Base-by-base conservation (phyloP, 805 yeast genomes). In the Candida manassasensis region DNA sequence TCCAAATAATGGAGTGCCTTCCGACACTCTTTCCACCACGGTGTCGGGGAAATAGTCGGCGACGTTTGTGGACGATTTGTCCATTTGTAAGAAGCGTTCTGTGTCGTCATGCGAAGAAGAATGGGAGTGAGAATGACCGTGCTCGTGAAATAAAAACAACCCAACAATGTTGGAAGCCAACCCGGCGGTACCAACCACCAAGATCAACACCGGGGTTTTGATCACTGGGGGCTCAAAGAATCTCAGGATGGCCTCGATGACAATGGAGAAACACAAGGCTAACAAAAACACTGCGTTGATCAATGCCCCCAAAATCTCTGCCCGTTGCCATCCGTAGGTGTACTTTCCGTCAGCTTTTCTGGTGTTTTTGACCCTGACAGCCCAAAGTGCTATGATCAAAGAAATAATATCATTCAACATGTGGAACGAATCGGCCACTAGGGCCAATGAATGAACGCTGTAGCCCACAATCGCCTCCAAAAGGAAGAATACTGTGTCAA, bases 291-390 rank as follows among this genome's bases (percentile, higher is more conserved):
- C 96, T 3, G 96, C 96, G 54, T 90, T 90, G 46, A 90, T 76
- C 40, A 90, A 71, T 6, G 97, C 98, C 38, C 98, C 98, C 41
- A 90, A 69, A 35, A 90, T 89, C 60, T 90, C 98, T 4, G 97
- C 97, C 47, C 98, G 73, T 59, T 90, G 95, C 95, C 97, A 87
- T 12, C 98, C 98, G 52, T 93, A 90, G 2, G 97, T 93, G 63
- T 85, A 90, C 39, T 80, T 81, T 3, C 93, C 81, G 55, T 87
- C 93, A 1, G 96, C 93, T 19, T 79, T 77, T 50, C 79, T 75
- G 26, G 77, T 77, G 48, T 83, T 83, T 35, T 96, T 88, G 9
- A 88, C 96, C 42, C 76, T 76, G 14, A 93, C 97, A 0, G 98
- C 98, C 97, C 97, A 90, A 21, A 89, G 66, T 0, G 98, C 98